Base-by-base conservation (phyloP, 169 alveolate species). In the Plasmodium fragile region DNA sequence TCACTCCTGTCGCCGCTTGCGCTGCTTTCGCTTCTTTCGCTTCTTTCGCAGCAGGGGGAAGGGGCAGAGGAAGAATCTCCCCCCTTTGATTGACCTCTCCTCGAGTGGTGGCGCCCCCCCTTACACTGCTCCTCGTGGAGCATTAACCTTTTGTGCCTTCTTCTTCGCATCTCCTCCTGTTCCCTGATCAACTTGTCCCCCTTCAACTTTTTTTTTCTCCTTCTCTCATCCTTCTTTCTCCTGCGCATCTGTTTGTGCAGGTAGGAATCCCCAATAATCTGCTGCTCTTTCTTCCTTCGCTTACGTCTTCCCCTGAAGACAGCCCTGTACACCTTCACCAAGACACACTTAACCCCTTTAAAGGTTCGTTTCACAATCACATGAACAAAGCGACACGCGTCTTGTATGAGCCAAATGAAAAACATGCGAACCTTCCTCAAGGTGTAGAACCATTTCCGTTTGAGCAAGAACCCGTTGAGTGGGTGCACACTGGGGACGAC, bases 401-500 rank as follows among this genome's bases (percentile, higher is more conserved):
- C 93, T 2, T 84, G 81, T 25, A 84, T 4, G 30, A 18, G 52
- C 93, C 93, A 84, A 8, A 73, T 10, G 18, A 11, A 2, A 34
- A 72, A 25, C 18, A 84, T 34, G 6, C 93, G 34, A 13, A 32
- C 18, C 16, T 73, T 84, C 65, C 45, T 18, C 65, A 84, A 18
- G 6, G 22, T 73, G 71, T 84, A 77, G 80, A 73, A 84, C 79
- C 73, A 84, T 16, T 75, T 18, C 13, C 59, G 39, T 18, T 71
- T 84, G 6, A 72, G 75, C 7, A 70, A 7, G 77, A 84, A 5
- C 28, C 41, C 41, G 1, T 53, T 84, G 30, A 73, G 78, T 22
- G 78, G n/a, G 65, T 82, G 85, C 36, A 73, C 34, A 16, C 93
- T 84, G 5, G 93, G 93, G 16, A 84, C 34, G 32, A 83, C 34